Percentiles rank a stretch among this genome's conserved stretches.
Evolutionary conservation across 192 early-diverging fungal species (phyloP).

Genomic region (Lobosporangium transversale): DNA sequence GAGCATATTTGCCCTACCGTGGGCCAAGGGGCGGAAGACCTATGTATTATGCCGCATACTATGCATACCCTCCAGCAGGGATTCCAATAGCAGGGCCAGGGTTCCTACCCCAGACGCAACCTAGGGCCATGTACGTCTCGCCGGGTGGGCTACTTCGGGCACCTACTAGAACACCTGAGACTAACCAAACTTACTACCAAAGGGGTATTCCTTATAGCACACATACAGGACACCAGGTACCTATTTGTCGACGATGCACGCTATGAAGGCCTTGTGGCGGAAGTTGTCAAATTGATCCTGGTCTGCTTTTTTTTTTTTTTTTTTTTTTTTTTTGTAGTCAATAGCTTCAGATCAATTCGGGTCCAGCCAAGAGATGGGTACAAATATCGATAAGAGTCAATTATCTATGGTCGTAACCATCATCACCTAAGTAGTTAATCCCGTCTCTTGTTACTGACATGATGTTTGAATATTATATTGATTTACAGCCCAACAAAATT

Average conservation of each 20-base stretch:
- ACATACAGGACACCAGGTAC: neutral
- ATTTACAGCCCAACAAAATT: neutral
- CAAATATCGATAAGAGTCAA: too few species aligned
- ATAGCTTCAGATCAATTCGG: too few species aligned
- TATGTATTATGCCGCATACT: conserved; percentile 19
- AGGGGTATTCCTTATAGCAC: neutral
- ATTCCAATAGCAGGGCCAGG: conserved; percentile 11
- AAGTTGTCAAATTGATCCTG: too few species aligned
- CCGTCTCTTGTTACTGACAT: too few species aligned
- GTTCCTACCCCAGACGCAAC: neutral
- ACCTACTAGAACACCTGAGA: neutral
- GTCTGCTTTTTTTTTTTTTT: too few species aligned
- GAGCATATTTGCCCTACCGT: conserved; percentile 3
- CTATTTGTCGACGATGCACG: too few species aligned
- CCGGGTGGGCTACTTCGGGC: neutral
- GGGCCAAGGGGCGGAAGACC: conserved; percentile 5
- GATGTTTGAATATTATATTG: too few species aligned
- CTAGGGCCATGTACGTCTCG: conserved; percentile 2
- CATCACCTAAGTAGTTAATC: too few species aligned
- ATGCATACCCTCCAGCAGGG: conserved; percentile 12
- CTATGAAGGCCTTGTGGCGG: too few species aligned
- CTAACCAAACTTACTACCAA: neutral
- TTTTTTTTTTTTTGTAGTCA: too few species aligned
- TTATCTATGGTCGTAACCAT: too few species aligned
- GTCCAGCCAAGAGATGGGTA: too few species aligned